Evolutionary conservation across 345 rosid species (phyloP).

Genomic region (Rhodomyrtus tomentosa): DNA sequence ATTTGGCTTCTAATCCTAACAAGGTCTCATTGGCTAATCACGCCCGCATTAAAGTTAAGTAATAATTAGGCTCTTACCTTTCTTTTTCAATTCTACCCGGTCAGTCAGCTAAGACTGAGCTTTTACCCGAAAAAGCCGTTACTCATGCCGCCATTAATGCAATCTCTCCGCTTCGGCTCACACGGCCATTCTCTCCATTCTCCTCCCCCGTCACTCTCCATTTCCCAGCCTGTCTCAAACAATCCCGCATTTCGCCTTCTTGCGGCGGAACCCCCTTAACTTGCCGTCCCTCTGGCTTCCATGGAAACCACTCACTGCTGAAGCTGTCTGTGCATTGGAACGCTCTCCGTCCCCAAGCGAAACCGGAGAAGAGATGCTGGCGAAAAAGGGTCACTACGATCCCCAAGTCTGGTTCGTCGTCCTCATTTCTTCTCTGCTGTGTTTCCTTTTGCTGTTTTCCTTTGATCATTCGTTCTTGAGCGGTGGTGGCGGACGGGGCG

Average conservation of each 20-base stretch:
- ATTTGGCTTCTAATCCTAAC: background rate
- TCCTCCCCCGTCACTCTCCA: background rate
- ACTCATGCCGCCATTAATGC: background rate
- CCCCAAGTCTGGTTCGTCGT: background rate
- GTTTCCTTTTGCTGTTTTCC: background rate
- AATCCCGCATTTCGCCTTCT: background rate
- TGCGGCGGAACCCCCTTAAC: background rate
- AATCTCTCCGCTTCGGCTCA: background rate
- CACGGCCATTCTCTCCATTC: background rate
- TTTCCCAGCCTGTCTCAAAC: background rate
- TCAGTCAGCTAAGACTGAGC: background rate
- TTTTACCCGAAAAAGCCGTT: background rate
- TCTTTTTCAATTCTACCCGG: background rate
- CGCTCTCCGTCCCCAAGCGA: background rate
- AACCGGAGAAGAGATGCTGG: background rate
- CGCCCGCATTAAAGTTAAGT: background rate
- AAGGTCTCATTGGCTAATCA: background rate
- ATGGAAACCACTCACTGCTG: background rate
- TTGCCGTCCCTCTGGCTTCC: background rate
- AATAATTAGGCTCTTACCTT: background rate
- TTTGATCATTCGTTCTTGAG: background rate
- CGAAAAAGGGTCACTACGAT: background rate
- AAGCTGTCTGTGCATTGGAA: background rate
- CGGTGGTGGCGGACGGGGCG: background rate
- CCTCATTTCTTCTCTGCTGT: background rate